These are phyloP conservation scores for Zygosaccharomyces kombuchaensis DNA, from an alignment of 805 yeast genomes.

Conservation along the genomic window DNA sequence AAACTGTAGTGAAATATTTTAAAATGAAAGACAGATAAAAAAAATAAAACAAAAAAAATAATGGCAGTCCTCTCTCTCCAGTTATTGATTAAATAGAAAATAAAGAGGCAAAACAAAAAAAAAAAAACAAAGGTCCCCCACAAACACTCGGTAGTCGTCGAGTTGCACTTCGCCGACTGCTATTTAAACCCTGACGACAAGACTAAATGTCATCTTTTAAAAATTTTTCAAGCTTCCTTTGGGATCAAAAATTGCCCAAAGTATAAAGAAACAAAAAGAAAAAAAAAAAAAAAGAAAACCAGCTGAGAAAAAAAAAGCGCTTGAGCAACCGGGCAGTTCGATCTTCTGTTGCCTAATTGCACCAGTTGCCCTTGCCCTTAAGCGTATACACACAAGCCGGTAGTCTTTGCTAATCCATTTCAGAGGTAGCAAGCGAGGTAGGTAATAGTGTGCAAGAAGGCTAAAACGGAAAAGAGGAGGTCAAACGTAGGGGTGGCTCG, in stretches of 20 bases:
- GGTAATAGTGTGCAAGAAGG: background rate
- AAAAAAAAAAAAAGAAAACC: background rate
- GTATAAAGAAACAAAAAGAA: background rate
- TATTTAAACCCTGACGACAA: background rate
- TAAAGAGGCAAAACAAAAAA: background rate
- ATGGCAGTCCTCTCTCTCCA: background rate
- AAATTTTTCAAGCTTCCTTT: slow-evolving; percentile 1
- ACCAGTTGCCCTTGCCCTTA: background rate
- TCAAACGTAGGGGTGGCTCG: background rate
- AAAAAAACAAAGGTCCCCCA: background rate
- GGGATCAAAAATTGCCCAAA: slow-evolving; percentile 2
- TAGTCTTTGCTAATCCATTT: background rate
- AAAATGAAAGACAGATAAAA: background rate
- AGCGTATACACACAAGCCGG: background rate
- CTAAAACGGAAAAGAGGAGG: background rate
- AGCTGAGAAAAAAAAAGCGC: background rate
- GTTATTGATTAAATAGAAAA: background rate
- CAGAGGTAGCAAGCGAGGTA: background rate
- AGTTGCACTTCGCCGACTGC: background rate
- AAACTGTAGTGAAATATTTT: background rate
- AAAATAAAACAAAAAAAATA: background rate
- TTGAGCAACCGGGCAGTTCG: background rate
- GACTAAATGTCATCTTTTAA: background rate
- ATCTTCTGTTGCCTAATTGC: background rate
- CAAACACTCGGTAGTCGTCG: background rate